These are phyloP conservation scores for Areca catechu DNA, from an alignment of 176 grass and related monocot genomes.

Conservation along the genomic window DNA sequence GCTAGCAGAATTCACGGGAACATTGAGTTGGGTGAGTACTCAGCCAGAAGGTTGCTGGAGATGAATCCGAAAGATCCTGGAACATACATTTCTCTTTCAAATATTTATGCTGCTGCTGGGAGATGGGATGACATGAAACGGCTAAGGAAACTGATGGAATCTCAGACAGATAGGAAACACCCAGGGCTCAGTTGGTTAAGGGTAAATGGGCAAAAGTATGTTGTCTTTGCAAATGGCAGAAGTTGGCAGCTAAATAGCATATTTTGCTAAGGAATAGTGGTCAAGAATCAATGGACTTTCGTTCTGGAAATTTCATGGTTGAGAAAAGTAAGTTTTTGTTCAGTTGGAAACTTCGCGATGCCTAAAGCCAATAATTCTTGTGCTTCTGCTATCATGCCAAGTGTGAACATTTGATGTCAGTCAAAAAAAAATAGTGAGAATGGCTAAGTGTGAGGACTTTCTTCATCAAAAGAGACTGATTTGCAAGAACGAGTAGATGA, in stretches of 20 bases:
- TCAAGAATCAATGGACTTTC: too few relatives aligned
- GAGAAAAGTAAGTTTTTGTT: too few relatives aligned
- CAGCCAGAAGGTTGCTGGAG: slow-evolving; percentile 17
- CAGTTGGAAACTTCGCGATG: too few relatives aligned
- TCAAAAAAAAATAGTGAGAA: too few relatives aligned
- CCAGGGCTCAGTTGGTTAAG: slow-evolving; percentile 29
- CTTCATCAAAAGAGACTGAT: too few relatives aligned
- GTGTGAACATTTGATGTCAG: too few relatives aligned
- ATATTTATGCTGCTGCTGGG: slow-evolving; percentile 27
- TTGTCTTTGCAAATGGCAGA: slow-evolving; percentile 12
- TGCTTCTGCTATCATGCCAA: too few relatives aligned
- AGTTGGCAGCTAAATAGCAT: not conserved
- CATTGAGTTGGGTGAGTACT: slow-evolving; percentile 26
- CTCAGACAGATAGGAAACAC: slow-evolving; percentile 10
- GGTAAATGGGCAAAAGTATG: slow-evolving; percentile 18
- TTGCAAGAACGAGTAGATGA: too few relatives aligned
- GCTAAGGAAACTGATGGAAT: slow-evolving; percentile 26
- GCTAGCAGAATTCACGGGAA: slow-evolving; percentile 20
- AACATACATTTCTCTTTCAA: slow-evolving; percentile 29
- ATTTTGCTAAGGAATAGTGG: too few relatives aligned
- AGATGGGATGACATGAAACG: slow-evolving; percentile 22
- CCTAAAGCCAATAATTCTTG: too few relatives aligned
- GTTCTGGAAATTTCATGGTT: too few relatives aligned
- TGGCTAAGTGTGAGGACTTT: too few relatives aligned
- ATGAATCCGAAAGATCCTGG: slow-evolving; percentile 25